A percentile compares a stretch with the other conserved stretches of the same genome.
Evolutionary conservation across 306 rosid genomes (phyloP).

Genomic region (Malus asiatica): DNA sequence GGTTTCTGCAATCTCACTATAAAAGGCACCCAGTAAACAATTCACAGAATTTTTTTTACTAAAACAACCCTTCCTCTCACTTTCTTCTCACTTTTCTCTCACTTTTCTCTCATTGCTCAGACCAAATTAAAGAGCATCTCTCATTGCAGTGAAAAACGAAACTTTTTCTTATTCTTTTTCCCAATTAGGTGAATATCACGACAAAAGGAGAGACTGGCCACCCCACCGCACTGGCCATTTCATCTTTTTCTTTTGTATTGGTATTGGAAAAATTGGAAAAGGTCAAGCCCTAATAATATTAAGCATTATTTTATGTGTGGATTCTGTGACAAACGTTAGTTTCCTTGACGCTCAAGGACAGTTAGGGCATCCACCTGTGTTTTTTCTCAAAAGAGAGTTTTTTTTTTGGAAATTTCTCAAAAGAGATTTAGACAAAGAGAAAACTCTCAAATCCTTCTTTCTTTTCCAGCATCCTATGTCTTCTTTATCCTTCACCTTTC

Average conservation of each 20-base stretch:
- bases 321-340: constrained; percentile 93
- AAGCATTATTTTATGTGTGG: constrained; percentile 33
- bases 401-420: neutral
- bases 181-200: constrained; percentile 34
- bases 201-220: constrained; percentile 52
- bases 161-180: constrained; percentile 14
- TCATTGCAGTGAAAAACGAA: constrained; percentile 25
- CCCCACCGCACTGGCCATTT: constrained; percentile 19
- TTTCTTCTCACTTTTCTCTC: neutral
- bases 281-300: constrained; percentile 31
- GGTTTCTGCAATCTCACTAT: constrained; percentile 13
- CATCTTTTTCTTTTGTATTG: constrained; percentile 44
- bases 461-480: constrained; percentile 85
- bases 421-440: constrained; percentile 66
- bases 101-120: neutral
- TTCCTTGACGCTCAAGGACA: constrained; percentile 61
- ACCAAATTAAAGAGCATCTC: neutral
- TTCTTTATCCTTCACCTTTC: constrained; percentile 64
- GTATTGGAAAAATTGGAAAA: constrained; percentile 29
- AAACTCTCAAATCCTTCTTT: constrained; percentile 62
- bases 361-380: constrained; percentile 49
- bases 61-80: neutral
- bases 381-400: neutral
- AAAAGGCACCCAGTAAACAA: constrained; percentile 12
- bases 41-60: constrained; percentile 4